Evolutionary conservation across 129 eudicot genomes (phyloP), one percentile per base, ranked within the genome.

Genomic region (Logfia minima): DNA sequence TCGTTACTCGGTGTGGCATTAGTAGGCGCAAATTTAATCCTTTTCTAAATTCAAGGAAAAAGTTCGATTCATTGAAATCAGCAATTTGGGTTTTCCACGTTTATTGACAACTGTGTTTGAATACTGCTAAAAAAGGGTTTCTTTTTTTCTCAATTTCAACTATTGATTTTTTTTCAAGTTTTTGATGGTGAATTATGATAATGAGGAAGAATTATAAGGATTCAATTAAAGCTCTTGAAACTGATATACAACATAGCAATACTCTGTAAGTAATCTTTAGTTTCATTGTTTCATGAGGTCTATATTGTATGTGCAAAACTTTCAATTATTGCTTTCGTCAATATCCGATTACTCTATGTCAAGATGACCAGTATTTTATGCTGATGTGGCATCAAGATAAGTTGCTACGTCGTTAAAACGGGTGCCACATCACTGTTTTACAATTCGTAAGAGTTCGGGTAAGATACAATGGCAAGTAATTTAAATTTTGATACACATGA

Each of bases 161-260:
- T 75, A 6, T 75, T 56, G 10, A 55, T 2, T 37, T 34, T 1
- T 19, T 16, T 68, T 0, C 26, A 68, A 68, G n/a, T 2, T 0
- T 66, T 41, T 19, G 0, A 10, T 28, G 19, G 41, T 28, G 29
- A 7, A 32, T 48, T 35, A 83, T 60, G 78, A 79, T 43, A 59
- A 88, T 89, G 84, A 72, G 91, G 32, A 85, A 81, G 66, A 59
- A 75, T 66, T 89, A 85, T 78, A 87, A 87, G 59, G 92, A 89
- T 75, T 89, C 96, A 17, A 83, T 89, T 65, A 89, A 89, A 74
- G 87, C 86, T 72, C 91, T 89, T 71, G 92, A 89, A 85, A 92
- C 96, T 65, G 96, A 89, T 89, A 83, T 89, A 65, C 88, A 89
- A 75, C 88, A 79, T 53, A 92, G 89, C 14, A 89, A 89, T 83